A percentile compares a stretch with the other conserved stretches of the same genome.
These are phyloP conservation scores for Mrakia frigida DNA, from an alignment of 768 basidiomycete genomes.

Conservation along the genomic window DNA sequence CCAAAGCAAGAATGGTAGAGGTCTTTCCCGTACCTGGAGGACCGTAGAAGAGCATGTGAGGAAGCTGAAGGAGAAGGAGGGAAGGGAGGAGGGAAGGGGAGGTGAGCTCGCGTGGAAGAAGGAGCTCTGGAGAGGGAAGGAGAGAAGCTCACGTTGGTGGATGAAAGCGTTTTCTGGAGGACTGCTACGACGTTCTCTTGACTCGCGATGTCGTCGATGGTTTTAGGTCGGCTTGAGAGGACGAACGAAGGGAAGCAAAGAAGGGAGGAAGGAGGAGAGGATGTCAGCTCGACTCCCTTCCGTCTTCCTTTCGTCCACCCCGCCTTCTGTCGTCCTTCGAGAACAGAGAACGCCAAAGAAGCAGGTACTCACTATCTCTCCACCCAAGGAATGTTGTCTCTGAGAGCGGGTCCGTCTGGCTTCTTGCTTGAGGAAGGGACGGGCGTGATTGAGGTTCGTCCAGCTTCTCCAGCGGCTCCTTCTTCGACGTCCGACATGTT, in stretches of 20 bases:
- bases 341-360: not conserved
- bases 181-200: slow-evolving; percentile 96
- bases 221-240: slow-evolving; percentile 77
- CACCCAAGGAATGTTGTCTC: slow-evolving; percentile 64
- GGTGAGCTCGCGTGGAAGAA: slow-evolving; percentile 15
- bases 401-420: not conserved
- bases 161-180: slow-evolving; percentile 79
- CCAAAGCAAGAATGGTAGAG: slow-evolving; percentile 89
- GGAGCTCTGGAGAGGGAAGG: not conserved
- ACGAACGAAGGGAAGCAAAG: not conserved
- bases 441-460: not conserved
- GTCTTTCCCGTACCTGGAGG: slow-evolving; percentile 99
- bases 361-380: slow-evolving; percentile 79
- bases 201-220: slow-evolving; percentile 94
- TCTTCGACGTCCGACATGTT: slow-evolving; percentile 12
- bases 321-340: not conserved
- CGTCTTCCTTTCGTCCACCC: too few species aligned
- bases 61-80: slow-evolving; percentile 56
- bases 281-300: not conserved
- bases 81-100: not conserved
- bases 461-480: not conserved
- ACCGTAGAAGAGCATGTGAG: slow-evolving; percentile 99
- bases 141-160: slow-evolving; percentile 68
- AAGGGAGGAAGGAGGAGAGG: not conserved
- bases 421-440: not conserved